Conservation (phyloP, 2,329 filamentous ascomycete species). For the Aureobasidium sp. region DNA sequence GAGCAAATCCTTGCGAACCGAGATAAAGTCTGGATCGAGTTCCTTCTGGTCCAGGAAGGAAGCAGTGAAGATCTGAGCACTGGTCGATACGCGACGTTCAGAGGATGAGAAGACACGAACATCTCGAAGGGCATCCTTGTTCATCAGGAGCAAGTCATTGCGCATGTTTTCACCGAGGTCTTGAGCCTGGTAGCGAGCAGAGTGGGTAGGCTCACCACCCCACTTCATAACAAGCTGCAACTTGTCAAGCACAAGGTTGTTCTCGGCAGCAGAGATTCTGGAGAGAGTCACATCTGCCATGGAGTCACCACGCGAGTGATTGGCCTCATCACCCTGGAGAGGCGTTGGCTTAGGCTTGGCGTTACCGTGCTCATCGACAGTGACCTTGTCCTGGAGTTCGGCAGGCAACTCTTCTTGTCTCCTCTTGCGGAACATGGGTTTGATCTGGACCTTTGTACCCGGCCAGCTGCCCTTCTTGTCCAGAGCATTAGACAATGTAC, state of each 20-base stretch:
- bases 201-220: conserved; percentile 97
- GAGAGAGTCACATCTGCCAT: conserved; percentile 86
- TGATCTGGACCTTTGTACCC: conserved; percentile 97
- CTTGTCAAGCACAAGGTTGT: conserved; percentile 89
- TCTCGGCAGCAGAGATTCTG: conserved; percentile 85
- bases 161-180: conserved; percentile 94
- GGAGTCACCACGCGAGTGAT: conserved; percentile 67
- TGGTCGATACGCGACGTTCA: conserved; percentile 87
- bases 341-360: conserved; percentile 18
- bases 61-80: conserved; percentile 89
- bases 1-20: conserved; percentile 83
- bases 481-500: conserved; percentile 73
- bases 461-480: conserved; percentile 90
- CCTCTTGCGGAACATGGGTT: conserved; percentile 95
- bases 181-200: conserved; percentile 89
- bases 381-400: conserved; percentile 17
- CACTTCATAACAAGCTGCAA: conserved; percentile 97
- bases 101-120: conserved; percentile 94
- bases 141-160: conserved; percentile 87
- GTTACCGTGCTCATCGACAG: conserved; percentile 12
- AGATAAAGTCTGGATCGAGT: conserved; percentile 75
- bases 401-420: conserved; percentile 52
- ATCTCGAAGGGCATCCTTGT: conserved; percentile 83
- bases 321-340: conserved; percentile 12
- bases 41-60: conserved; percentile 85